Evolutionary conservation across 164 flowering plant species (phyloP).

Genomic region (Magnolia sinica): DNA sequence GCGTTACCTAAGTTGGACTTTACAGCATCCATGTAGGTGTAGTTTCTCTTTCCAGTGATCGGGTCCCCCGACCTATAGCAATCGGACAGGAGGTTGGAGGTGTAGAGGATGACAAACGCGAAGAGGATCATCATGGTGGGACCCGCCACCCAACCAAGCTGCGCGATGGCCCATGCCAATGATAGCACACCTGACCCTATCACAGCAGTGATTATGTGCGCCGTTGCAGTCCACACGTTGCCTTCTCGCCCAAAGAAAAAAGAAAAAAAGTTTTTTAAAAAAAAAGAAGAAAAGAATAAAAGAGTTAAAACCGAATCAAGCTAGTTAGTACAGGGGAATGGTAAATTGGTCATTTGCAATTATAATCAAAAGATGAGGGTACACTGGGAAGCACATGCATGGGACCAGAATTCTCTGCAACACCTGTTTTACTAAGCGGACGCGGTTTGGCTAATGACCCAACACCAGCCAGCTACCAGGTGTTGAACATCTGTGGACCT

Average conservation of each 20-base stretch:
- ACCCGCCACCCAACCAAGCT: conserved; percentile 71
- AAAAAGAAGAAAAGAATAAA: too few species aligned
- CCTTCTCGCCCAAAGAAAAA: conserved; percentile 25
- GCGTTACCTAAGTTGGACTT: conserved; percentile 44
- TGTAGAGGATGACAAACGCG: conserved; percentile 45
- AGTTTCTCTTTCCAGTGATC: conserved; percentile 45
- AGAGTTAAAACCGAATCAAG: not conserved
- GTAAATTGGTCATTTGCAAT: not conserved
- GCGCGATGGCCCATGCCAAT: conserved; percentile 61
- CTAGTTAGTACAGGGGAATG: not conserved
- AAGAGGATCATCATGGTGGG: conserved; percentile 43
- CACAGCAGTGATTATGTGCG: conserved; percentile 59
- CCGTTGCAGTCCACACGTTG: conserved; percentile 48
- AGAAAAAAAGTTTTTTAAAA: not conserved
- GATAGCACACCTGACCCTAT: conserved; percentile 68
- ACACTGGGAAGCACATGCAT: too few species aligned
- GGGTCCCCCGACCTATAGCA: conserved; percentile 60
- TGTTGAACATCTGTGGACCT: too few species aligned
- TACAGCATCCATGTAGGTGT: conserved; percentile 68
- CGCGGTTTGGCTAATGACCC: too few species aligned
- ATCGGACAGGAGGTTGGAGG: conserved; percentile 45
- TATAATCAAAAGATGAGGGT: too few species aligned
- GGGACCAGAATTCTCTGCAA: too few species aligned
- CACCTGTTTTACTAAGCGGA: too few species aligned
- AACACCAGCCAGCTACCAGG: too few species aligned